phyloP scores from a whole-genome alignment of 2,329 filamentous ascomycete genomes.

The Pestalotiopsis sp. region DNA sequence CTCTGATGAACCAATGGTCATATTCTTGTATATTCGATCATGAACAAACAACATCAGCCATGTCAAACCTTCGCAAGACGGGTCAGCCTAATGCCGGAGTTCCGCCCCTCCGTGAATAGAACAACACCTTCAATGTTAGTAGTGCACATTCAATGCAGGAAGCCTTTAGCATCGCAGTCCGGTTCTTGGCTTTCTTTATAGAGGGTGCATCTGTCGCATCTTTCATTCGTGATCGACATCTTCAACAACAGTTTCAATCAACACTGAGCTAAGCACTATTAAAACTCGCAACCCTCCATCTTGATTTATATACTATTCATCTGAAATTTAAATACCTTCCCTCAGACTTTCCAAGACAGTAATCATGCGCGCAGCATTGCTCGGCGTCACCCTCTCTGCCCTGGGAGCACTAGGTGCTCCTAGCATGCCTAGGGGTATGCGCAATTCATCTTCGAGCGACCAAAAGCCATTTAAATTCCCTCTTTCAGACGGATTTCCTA shows the following conservation, averaged over 20 bases:
- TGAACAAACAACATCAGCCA: neutral
- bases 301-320: neutral
- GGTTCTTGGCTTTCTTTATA: neutral
- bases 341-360: neutral
- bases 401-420: neutral
- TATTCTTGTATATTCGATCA: neutral
- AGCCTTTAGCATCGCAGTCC: neutral
- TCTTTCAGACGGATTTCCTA: neutral
- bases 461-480: constrained; percentile 6
- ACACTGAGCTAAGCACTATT: neutral
- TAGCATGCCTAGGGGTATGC: neutral
- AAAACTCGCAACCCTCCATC: neutral
- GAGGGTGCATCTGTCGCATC: neutral
- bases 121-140: neutral
- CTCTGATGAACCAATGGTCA: neutral
- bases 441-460: neutral
- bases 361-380: neutral
- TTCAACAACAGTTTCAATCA: neutral
- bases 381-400: neutral
- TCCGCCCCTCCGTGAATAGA: neutral
- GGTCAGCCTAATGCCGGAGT: neutral
- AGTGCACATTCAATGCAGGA: neutral
- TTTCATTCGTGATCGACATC: neutral
- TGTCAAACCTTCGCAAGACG: neutral
- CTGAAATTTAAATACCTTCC: neutral